These are phyloP conservation scores for Podosphaera xanthii DNA, from an alignment of 2,329 filamentous ascomycete genomes.

Conservation along the genomic window DNA sequence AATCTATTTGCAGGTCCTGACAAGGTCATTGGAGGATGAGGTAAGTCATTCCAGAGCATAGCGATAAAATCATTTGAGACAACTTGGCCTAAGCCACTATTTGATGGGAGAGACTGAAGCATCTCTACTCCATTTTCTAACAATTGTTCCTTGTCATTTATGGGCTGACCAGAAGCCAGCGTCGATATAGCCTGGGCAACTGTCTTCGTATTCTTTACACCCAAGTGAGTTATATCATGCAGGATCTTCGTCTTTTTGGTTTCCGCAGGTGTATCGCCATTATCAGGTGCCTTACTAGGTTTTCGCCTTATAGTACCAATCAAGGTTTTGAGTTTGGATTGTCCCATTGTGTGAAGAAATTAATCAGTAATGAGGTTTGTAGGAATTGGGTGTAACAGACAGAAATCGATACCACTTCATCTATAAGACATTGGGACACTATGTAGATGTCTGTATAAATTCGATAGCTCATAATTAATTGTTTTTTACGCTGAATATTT, in stretches of 20 bases:
- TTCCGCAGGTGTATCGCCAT: conserved; percentile 16
- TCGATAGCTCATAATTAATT: no score
- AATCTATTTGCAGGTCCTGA: conserved; percentile 24
- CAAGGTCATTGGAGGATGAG: conserved; percentile 24
- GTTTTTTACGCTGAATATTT: no score
- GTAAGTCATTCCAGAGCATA: conserved; percentile 29
- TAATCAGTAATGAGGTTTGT: no score
- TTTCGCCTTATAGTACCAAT: conserved; percentile 23
- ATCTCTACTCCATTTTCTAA: conserved; percentile 29
- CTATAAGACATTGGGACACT: not conserved
- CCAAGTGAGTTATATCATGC: conserved; percentile 20
- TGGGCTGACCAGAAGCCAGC: conserved; percentile 22
- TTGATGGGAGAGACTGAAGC: conserved; percentile 25
- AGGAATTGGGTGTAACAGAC: no score
- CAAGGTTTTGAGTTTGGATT: conserved; percentile 19
- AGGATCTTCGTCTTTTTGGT: conserved; percentile 20
- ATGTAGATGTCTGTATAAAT: no score
- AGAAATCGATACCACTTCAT: no score
- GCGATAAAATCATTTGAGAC: conserved; percentile 27
- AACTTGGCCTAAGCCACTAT: conserved; percentile 24
- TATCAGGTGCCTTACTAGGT: conserved; percentile 24
- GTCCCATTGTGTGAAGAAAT: conserved; percentile 6
- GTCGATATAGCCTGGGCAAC: conserved; percentile 20
- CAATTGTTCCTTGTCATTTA: conserved; percentile 24
- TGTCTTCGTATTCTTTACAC: conserved; percentile 19